Evolutionary conservation across 2,329 filamentous ascomycete genomes (phyloP).

Genomic region (Alternaria ethzedia): DNA sequence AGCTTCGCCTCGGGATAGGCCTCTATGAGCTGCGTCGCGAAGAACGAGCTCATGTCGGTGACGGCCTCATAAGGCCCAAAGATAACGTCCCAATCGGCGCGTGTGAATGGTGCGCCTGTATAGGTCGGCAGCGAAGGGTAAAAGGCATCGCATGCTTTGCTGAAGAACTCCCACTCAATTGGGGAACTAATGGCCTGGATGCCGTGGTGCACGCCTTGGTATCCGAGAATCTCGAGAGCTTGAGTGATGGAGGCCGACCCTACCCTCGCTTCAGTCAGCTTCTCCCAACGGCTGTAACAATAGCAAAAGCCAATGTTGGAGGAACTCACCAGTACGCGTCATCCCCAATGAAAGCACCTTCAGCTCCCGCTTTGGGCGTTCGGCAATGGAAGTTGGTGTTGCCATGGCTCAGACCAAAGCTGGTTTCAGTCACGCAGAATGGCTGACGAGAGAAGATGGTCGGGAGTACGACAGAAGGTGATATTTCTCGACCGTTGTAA

Average conservation of each 20-base stretch:
- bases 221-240: conserved; percentile 7
- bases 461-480: background rate
- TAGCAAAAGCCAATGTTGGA: background rate
- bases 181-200: conserved; percentile 7
- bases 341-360: conserved; percentile 7
- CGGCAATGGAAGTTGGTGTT: background rate
- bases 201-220: conserved; percentile 7
- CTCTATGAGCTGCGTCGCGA: conserved; percentile 27
- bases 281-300: background rate
- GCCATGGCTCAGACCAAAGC: background rate
- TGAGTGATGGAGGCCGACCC: conserved; percentile 9
- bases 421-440: background rate
- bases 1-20: conserved; percentile 37
- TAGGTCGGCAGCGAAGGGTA: conserved; percentile 5
- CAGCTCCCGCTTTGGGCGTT: conserved; percentile 4
- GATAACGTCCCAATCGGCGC: conserved; percentile 54
- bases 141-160: conserved; percentile 5
- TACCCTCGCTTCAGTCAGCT: background rate
- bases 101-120: conserved; percentile 22
- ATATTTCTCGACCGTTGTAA: background rate
- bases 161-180: conserved; percentile 4
- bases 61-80: conserved; percentile 51
- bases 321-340: conserved; percentile 4
- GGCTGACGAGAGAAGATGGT: background rate
- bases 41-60: conserved; percentile 29